phyloP scores from a whole-genome alignment of 768 basidiomycete genomes.

The Leccinum barrowsii region DNA sequence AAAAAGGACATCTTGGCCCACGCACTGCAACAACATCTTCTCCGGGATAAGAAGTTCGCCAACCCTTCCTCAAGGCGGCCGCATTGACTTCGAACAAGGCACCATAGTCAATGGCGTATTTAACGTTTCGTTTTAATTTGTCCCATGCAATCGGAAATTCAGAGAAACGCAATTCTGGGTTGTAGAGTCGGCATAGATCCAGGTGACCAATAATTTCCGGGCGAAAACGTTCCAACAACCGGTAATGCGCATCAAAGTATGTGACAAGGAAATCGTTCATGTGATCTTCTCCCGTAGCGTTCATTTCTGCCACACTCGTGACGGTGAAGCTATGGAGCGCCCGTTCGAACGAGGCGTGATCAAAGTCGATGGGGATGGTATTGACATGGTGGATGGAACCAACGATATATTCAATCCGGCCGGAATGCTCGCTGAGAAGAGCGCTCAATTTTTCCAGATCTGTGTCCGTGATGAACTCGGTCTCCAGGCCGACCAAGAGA shows the following conservation, averaged over 20 bases:
- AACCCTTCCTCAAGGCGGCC: constrained; percentile 89
- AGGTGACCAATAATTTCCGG: constrained; percentile 94
- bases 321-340: constrained; percentile 48
- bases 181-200: constrained; percentile 87
- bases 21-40: constrained; percentile 71
- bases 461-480: constrained; percentile 73
- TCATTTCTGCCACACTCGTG: constrained; percentile 25
- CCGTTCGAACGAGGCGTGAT: constrained; percentile 61
- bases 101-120: constrained; percentile 71
- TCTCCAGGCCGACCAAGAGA: constrained; percentile 88
- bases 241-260: constrained; percentile 87
- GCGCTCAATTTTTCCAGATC: constrained; percentile 60
- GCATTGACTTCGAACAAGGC: constrained; percentile 93
- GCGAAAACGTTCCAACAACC: constrained; percentile 61
- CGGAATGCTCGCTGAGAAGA: constrained; percentile 46
- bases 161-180: constrained; percentile 54
- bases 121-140: constrained; percentile 72
- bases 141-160: constrained; percentile 57
- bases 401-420: constrained; percentile 80
- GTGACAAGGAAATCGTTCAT: constrained; percentile 50
- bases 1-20: constrained; percentile 18
- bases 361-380: constrained; percentile 89
- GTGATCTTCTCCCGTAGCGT: constrained; percentile 22
- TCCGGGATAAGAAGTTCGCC: constrained; percentile 82
- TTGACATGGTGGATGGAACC: constrained; percentile 93